Evolutionary conservation across 495 filamentous ascomycete species (phyloP).

Genomic region (Oleoguttula mirabilis): DNA sequence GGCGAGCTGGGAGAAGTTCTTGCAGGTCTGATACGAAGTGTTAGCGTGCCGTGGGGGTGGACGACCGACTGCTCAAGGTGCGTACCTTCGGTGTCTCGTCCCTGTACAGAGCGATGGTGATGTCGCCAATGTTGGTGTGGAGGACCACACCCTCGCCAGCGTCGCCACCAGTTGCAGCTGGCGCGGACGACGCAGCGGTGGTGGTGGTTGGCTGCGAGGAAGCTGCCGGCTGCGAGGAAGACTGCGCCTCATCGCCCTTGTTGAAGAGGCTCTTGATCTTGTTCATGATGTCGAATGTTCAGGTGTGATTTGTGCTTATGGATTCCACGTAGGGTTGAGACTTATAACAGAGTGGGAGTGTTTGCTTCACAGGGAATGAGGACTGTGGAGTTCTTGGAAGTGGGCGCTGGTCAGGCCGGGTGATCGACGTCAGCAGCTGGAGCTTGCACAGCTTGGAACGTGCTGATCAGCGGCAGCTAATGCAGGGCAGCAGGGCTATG

Average conservation of each 20-base stretch:
- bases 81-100: slow-evolving; percentile 15
- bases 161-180: not conserved
- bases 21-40: slow-evolving; percentile 9
- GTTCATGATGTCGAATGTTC: too few relatives aligned
- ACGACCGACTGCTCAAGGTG: too few relatives aligned
- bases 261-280: slow-evolving; percentile 13
- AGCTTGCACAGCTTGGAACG: too few relatives aligned
- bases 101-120: slow-evolving; percentile 15
- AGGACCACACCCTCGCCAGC: slow-evolving; percentile 6
- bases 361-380: too few relatives aligned
- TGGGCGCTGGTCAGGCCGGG: too few relatives aligned
- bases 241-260: not conserved
- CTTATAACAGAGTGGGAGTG: too few relatives aligned
- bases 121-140: slow-evolving; percentile 8
- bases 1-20: slow-evolving; percentile 17
- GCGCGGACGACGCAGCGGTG: not conserved
- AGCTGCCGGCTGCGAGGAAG: not conserved
- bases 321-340: too few relatives aligned
- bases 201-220: not conserved
- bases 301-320: too few relatives aligned
- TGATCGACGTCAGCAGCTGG: too few relatives aligned
- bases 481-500: too few relatives aligned
- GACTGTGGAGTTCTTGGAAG: too few relatives aligned
- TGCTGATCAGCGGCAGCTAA: too few relatives aligned
- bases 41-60: not conserved